A percentile compares a stretch with the other conserved stretches of the same genome.
Conservation (phyloP, 345 rosid species). For the Hirschfeldia incana region DNA sequence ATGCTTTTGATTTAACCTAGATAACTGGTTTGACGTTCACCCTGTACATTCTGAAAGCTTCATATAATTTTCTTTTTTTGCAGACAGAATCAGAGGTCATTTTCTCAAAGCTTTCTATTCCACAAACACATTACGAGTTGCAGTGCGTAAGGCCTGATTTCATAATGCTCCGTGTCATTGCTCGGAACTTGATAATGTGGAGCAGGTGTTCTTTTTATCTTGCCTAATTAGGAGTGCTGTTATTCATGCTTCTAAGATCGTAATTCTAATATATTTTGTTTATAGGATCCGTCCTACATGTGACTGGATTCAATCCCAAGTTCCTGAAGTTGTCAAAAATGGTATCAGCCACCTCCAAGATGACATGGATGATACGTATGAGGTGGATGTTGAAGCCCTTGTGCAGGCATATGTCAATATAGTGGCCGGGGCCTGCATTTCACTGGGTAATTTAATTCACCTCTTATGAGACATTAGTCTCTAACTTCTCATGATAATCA, state of each 20-base stretch:
- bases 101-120: conserved; percentile 76
- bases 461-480: conserved; percentile 13
- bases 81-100: conserved; percentile 89
- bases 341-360: conserved; percentile 62
- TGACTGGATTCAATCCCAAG: conserved; percentile 87
- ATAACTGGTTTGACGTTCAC: not conserved
- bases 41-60: conserved; percentile 9
- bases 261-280: conserved; percentile 24
- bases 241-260: conserved; percentile 15
- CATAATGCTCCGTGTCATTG: conserved; percentile 97
- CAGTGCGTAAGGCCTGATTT: conserved; percentile 95
- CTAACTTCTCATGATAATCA: conserved; percentile 10
- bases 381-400: conserved; percentile 73
- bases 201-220: conserved; percentile 56
- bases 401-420: conserved; percentile 91
- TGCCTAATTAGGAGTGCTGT: conserved; percentile 19
- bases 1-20: conserved; percentile 7
- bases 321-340: conserved; percentile 75
- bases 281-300: conserved; percentile 77
- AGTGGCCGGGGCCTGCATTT: conserved; percentile 90
- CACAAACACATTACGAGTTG: conserved; percentile 78
- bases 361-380: conserved; percentile 66
- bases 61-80: conserved; percentile 26
- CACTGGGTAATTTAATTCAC: conserved; percentile 64
- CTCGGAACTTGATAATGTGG: conserved; percentile 96